phyloP scores from a whole-genome alignment of 148 eudicot species.

The Amaranthus cruentus region DNA sequence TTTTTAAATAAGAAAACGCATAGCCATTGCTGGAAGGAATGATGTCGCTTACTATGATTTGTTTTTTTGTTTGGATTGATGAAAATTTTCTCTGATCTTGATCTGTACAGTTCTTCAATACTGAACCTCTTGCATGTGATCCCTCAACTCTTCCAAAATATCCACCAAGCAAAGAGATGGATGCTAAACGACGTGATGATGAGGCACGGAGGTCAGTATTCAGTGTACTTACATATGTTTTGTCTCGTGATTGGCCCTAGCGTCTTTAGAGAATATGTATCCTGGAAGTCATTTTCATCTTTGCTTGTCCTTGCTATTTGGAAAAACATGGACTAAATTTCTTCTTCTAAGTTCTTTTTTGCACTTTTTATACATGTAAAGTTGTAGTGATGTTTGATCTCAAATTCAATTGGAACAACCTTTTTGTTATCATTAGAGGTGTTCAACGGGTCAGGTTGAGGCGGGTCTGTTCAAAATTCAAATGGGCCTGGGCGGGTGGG shows the following conservation, averaged over 20 bases:
- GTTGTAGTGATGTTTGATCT: no score
- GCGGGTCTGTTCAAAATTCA: no score
- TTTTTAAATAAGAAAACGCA: not conserved
- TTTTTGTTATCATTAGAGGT: no score
- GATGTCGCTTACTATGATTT: not conserved
- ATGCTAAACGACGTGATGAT: conserved; percentile 91
- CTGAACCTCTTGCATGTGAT: conserved; percentile 84
- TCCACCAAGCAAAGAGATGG: conserved; percentile 93
- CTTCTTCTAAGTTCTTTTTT: not conserved
- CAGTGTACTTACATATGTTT: not conserved
- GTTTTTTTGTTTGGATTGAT: not conserved
- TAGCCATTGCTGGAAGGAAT: not conserved
- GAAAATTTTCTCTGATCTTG: conserved; percentile 1
- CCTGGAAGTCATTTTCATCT: not conserved
- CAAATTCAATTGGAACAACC: no score
- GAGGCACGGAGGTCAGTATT: conserved; percentile 72
- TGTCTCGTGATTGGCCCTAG: not conserved
- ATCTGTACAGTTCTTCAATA: conserved; percentile 62
- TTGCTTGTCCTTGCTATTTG: not conserved
- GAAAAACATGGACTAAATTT: not conserved
- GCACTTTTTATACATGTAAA: no score
- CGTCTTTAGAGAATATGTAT: not conserved
- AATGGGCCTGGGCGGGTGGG: no score
- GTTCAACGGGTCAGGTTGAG: no score
- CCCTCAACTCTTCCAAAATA: conserved; percentile 87